phyloP scores from a whole-genome alignment of 2,329 filamentous ascomycete genomes.

The Stenocarpella maydis region DNA sequence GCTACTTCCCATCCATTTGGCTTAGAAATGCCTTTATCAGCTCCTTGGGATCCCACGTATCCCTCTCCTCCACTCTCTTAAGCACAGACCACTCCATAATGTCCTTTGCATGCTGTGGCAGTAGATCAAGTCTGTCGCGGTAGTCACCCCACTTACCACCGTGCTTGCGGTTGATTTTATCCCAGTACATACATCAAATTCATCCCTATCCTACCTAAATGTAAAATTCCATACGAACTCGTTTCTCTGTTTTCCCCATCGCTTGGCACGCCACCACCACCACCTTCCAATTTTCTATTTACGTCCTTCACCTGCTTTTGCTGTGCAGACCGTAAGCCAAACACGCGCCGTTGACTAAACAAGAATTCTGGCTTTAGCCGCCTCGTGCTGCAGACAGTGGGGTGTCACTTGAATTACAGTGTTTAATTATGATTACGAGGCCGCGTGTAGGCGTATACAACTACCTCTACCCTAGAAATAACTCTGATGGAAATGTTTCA shows the following conservation, averaged over 20 bases:
- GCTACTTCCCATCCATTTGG: conserved; percentile 2
- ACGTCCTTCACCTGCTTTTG: too few relatives aligned
- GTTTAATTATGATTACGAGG: too few relatives aligned
- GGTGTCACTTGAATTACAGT: too few relatives aligned
- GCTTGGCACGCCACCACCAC: background rate
- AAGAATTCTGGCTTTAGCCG: too few relatives aligned
- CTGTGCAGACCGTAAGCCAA: too few relatives aligned
- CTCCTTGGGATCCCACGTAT: conserved; percentile 1
- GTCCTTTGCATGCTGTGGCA: background rate
- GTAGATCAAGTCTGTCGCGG: background rate
- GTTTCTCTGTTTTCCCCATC: background rate
- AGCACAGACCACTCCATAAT: background rate
- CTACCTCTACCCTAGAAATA: background rate
- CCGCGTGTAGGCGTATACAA: too few relatives aligned
- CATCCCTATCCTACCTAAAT: conserved; percentile 3
- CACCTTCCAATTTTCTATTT: too few relatives aligned
- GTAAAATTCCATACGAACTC: conserved; percentile 5
- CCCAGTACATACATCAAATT: conserved; percentile 5
- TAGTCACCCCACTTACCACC: background rate
- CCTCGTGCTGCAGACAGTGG: too few relatives aligned
- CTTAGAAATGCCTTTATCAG: background rate
- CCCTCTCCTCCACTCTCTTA: background rate
- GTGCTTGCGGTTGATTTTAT: background rate
- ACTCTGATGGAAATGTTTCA: background rate
- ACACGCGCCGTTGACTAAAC: too few relatives aligned